These are phyloP conservation scores for Hypomyces perniciosus DNA, from an alignment of 2,329 filamentous ascomycete species.

Conservation along the genomic window DNA sequence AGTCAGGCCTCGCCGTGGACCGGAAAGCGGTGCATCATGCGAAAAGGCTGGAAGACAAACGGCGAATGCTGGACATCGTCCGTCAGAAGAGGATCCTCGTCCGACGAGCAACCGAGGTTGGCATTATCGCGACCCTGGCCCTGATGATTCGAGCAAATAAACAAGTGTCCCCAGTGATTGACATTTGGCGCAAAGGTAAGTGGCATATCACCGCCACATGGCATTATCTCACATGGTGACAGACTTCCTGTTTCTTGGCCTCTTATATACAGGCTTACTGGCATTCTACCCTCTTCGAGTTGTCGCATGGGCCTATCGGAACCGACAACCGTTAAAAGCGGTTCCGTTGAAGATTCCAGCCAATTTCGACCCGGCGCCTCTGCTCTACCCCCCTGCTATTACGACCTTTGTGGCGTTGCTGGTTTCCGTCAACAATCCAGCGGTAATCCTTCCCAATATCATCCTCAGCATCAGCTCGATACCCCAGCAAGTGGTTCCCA, in stretches of 20 bases:
- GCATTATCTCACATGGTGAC: conserved; percentile 1
- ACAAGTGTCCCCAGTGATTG: conserved; percentile 39
- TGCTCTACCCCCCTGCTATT: conserved; percentile 77
- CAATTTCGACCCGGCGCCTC: conserved; percentile 82
- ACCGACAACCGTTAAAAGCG: conserved; percentile 30
- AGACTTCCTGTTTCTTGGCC: conserved; percentile 39
- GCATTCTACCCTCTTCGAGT: conserved; percentile 56
- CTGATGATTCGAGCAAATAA: conserved; percentile 43
- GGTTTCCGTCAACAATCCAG: conserved; percentile 55
- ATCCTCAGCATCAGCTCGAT: conserved; percentile 74
- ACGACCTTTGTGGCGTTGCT: conserved; percentile 73
- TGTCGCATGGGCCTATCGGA: conserved; percentile 41
- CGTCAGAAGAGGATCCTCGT: conserved; percentile 46
- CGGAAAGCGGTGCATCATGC: conserved; percentile 14
- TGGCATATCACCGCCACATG: background rate
- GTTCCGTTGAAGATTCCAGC: conserved; percentile 55
- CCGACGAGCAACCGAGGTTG: conserved; percentile 47
- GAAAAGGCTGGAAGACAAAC: conserved; percentile 15
- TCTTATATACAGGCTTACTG: conserved; percentile 36
- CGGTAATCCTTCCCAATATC: conserved; percentile 68
- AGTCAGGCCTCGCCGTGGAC: conserved; percentile 21
- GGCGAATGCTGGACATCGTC: conserved; percentile 20
- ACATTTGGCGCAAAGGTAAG: conserved; percentile 45
- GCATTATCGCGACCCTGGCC: conserved; percentile 45
- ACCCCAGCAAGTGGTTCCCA: conserved; percentile 66